Evolutionary conservation across 2,329 filamentous ascomycete species (phyloP), one percentile per base, ranked within the genome.

Genomic region (Botrytis elliptica): DNA sequence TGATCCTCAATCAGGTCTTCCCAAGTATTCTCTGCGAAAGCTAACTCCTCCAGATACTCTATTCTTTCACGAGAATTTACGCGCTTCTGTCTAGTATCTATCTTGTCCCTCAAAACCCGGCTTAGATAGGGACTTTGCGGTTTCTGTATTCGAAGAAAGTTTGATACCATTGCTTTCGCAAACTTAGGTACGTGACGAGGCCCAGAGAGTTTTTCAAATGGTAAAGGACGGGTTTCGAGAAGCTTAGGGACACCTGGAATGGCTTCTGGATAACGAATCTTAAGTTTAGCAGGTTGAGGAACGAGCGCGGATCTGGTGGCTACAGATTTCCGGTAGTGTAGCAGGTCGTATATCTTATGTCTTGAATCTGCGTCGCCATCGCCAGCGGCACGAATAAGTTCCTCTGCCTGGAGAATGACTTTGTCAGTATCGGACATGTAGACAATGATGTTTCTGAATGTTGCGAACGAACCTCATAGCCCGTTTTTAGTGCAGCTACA

Each of bases 121-220:
- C 85, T 87, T 33, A 95, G 81, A n/a, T 82, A 82, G 0, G 80
- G 79, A 3, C 90, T 87, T 80, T 94, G 91, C 7, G 90, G 90
- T 80, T 92, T 92, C 75, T 84, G 86, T 63, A 91, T 82, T 52
- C 92, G 88, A 42, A 95, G 81, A 78, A 94, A 91, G 0, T 91
- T 88, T 44, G 90, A 82, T 40, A 85, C 85, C 4, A 85, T 84
- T 3, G 89, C 85, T 6, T 87, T 85, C 46, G 87, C 83, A 1
- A 93, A 79, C 1, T 83, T 83, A 1, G 92, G 92, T 3, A 93
- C 84, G 64, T 87, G 85, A 36, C 91, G 86, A 14, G 82, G 82
- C 16, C 86, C 87, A 10, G 82, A 82, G 2, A 92, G 83, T 36
- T 84, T 80, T 3, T 83, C 77, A 3, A 83, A 82, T 0, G 89